Conservation (phyloP, 805 yeast species). For the Priceomyces haplophilus region DNA sequence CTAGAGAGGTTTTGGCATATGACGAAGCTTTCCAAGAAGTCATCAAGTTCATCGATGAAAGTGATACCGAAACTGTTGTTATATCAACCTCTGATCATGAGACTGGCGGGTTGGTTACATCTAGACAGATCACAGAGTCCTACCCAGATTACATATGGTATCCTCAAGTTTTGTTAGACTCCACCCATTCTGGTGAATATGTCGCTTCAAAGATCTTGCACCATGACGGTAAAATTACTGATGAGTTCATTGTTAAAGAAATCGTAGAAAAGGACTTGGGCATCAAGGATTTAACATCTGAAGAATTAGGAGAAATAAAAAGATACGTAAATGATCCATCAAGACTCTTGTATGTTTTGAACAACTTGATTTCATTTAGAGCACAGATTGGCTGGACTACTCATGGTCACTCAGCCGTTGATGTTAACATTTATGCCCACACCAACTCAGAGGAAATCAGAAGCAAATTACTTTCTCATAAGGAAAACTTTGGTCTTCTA, state of each 20-base stretch:
- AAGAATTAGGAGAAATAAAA: conserved; percentile 42
- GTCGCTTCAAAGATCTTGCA: conserved; percentile 47
- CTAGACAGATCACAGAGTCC: conserved; percentile 63
- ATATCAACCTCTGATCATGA: conserved; percentile 92
- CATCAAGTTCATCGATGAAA: conserved; percentile 59
- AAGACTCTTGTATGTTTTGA: conserved; percentile 49
- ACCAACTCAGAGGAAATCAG: conserved; percentile 53
- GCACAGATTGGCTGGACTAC: conserved; percentile 96
- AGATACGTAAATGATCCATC: conserved; percentile 25
- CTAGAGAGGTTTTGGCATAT: conserved; percentile 83
- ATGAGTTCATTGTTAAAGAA: conserved; percentile 48
- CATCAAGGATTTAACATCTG: conserved; percentile 50
- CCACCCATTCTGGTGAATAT: conserved; percentile 76
- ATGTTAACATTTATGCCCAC: conserved; percentile 85
- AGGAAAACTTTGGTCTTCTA: conserved; percentile 42
- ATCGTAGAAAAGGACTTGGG: conserved; percentile 67
- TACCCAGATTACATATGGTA: conserved; percentile 90
- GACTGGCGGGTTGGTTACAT: conserved; percentile 90
- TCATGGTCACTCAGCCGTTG: conserved; percentile 95
- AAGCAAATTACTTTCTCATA: conserved; percentile 28
- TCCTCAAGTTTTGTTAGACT: conserved; percentile 70
- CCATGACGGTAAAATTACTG: conserved; percentile 21
- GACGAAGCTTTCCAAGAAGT: conserved; percentile 79
- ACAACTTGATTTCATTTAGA: conserved; percentile 71
- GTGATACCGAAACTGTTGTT: conserved; percentile 74